These are phyloP conservation scores for Candida awuae DNA, from an alignment of 805 yeast species.

Conservation along the genomic window DNA sequence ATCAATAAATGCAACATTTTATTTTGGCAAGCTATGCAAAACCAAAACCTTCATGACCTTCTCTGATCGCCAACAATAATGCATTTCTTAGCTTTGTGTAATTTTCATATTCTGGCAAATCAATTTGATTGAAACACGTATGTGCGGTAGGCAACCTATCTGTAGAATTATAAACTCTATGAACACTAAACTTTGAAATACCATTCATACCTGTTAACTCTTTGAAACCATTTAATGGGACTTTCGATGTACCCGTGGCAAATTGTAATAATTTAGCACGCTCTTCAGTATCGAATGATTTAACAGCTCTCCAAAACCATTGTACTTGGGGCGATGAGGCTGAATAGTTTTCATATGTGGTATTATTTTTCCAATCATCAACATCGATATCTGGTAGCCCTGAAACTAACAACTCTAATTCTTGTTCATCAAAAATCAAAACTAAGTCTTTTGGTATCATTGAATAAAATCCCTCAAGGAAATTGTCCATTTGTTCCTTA, in stretches of 20 bases:
- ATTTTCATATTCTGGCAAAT: conserved; percentile 84
- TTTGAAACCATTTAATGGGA: conserved; percentile 89
- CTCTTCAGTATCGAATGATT: conserved; percentile 89
- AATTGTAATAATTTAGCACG: conserved; percentile 90
- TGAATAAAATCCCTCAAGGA: conserved; percentile 82
- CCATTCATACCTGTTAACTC: conserved; percentile 86
- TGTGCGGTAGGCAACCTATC: conserved; percentile 92
- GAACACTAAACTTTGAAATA: conserved; percentile 77
- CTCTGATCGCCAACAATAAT: conserved; percentile 76
- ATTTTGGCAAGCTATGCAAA: conserved; percentile 46
- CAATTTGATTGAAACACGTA: conserved; percentile 94
- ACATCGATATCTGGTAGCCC: conserved; percentile 96
- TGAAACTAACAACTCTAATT: conserved; percentile 81
- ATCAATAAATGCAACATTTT: no score
- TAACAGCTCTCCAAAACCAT: conserved; percentile 98
- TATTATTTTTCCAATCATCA: conserved; percentile 89
- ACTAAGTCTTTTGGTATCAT: conserved; percentile 78
- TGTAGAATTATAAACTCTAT: conserved; percentile 76
- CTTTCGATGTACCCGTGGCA: conserved; percentile 95
- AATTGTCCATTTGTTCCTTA: conserved; percentile 77
- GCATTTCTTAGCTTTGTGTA: conserved; percentile 82
- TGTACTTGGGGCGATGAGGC: conserved; percentile 79
- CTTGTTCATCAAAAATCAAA: conserved; percentile 90
- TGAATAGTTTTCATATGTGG: conserved; percentile 73
- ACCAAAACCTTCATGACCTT: conserved; percentile 96